These are phyloP conservation scores for Monosporascus sp. DNA, from an alignment of 2,329 filamentous ascomycete genomes.

Conservation along the genomic window DNA sequence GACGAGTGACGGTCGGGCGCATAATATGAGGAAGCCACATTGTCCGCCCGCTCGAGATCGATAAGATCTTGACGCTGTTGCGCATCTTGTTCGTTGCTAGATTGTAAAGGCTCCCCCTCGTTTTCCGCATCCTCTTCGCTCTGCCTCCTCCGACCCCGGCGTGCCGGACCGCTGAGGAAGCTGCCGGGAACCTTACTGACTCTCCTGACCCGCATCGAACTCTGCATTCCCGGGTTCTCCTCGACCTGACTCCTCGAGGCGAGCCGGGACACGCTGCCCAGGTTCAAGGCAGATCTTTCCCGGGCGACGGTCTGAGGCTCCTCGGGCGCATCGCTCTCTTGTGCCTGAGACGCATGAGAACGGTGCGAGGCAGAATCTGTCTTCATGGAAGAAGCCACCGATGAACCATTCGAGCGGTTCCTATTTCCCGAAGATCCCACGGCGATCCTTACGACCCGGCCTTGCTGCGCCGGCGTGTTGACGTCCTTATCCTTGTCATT, in stretches of 20 bases:
- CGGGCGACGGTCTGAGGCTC: slow-evolving; percentile 46
- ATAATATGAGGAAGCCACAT: slow-evolving; percentile 39
- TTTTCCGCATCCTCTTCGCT: slow-evolving; percentile 61
- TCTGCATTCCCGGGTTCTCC: slow-evolving; percentile 62
- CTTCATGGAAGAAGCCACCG: slow-evolving; percentile 29
- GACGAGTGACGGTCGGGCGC: slow-evolving; percentile 48
- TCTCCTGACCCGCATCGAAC: slow-evolving; percentile 72
- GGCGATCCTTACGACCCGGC: slow-evolving; percentile 51
- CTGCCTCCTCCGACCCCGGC: slow-evolving; percentile 63
- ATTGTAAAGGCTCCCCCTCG: slow-evolving; percentile 36
- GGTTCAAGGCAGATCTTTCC: slow-evolving; percentile 39
- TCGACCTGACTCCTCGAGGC: slow-evolving; percentile 47
- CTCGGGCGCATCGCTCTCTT: slow-evolving; percentile 42
- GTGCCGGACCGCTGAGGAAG: slow-evolving; percentile 74
- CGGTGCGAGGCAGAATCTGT: slow-evolving; percentile 31
- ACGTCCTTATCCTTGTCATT: slow-evolving; percentile 33
- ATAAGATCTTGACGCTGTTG: slow-evolving; percentile 30
- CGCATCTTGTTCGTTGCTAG: slow-evolving; percentile 38
- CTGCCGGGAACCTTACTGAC: slow-evolving; percentile 70
- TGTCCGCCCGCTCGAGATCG: slow-evolving; percentile 31
- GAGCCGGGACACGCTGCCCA: slow-evolving; percentile 50
- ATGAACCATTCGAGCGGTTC: slow-evolving; percentile 31
- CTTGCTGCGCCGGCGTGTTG: slow-evolving; percentile 49
- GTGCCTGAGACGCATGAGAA: slow-evolving; percentile 15
- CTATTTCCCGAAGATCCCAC: slow-evolving; percentile 45